Base-by-base conservation (phyloP, 2,329 filamentous ascomycete species). In the Drechslerella coelobrocha region DNA sequence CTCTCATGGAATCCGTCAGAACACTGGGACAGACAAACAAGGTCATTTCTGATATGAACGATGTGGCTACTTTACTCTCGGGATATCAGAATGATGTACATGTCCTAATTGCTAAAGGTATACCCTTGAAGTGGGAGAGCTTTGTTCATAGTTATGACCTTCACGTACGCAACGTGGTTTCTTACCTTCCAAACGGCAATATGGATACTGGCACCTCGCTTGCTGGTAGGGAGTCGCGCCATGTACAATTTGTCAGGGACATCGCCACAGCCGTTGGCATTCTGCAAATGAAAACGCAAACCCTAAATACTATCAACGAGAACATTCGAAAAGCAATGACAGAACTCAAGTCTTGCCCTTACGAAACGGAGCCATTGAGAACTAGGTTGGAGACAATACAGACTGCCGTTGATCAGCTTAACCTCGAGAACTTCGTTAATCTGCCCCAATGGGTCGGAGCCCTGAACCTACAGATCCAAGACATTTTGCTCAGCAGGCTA, bases 121-220 rank as follows among this genome's bases (percentile, higher is more conserved):
- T 97, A 27, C 91, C 91, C 0, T 81, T 99, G 26, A 88, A 92
- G 76, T 99, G 94, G 94, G 94, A 99, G 77, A 96, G 94, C 0
- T 97, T 99, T 76, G 91, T 99, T 57, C 93, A 97, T 78, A 92
- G 92, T 1, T 97, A 97, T 78, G 94, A 99, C 78, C 84, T 97
- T 29, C 92, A 92, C 75, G 86, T 92, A 73, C 89, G 87, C 73
- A 85, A 75, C 85, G 76, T 82, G 79, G 73, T 81, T 84, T 63
- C 66, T 2, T 83, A 85, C 59, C 79, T 86, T 41, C 80, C 86
- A 19, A 86, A 86, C 75, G 84, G 84, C 61, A 79, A 82, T 77
- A 80, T 89, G 77, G 84, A 89, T 76, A 79, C 84, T 73, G 75
- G 74, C 14, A 73, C 75, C 19, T 75, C 84, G 71, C 80, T 85